These are phyloP conservation scores for Silene coronaria DNA, from an alignment of 179 eudicot genomes.

Conservation along the genomic window DNA sequence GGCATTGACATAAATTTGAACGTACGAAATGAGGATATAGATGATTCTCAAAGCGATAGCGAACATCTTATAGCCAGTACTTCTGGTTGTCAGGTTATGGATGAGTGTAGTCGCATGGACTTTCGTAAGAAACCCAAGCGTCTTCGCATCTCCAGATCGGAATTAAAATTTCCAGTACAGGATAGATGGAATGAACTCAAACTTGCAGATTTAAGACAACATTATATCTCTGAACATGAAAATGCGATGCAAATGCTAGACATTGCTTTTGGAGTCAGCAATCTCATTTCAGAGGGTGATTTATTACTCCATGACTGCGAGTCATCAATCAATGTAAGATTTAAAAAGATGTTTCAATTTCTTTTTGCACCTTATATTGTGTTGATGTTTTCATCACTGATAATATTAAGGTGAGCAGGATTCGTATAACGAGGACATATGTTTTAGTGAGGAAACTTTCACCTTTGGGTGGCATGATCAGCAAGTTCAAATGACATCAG, in stretches of 20 bases:
- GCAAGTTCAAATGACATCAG: slow-evolving; percentile 60
- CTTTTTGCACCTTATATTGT: slow-evolving; percentile 1
- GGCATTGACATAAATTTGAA: slow-evolving; percentile 25
- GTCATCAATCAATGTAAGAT: slow-evolving; percentile 44
- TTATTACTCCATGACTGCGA: slow-evolving; percentile 56
- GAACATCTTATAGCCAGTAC: slow-evolving; percentile 41
- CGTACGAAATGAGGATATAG: slow-evolving; percentile 44
- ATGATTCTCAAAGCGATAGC: slow-evolving; percentile 51
- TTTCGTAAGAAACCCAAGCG: slow-evolving; percentile 41
- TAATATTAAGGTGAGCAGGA: slow-evolving; percentile 40
- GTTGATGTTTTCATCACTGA: slow-evolving; percentile 18
- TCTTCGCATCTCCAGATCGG: slow-evolving; percentile 25
- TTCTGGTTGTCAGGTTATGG: slow-evolving; percentile 61
- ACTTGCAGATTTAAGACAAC: slow-evolving; percentile 42
- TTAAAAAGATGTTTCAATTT: background rate
- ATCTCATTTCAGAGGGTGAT: slow-evolving; percentile 75
- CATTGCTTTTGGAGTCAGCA: slow-evolving; percentile 50
- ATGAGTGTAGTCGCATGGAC: slow-evolving; percentile 88
- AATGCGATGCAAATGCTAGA: slow-evolving; percentile 38
- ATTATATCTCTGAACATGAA: slow-evolving; percentile 43
- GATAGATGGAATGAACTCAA: slow-evolving; percentile 75
- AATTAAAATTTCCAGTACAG: slow-evolving; percentile 39
- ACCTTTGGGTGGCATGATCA: slow-evolving; percentile 55
- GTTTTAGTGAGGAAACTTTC: slow-evolving; percentile 40
- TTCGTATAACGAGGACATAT: slow-evolving; percentile 33